Evolutionary conservation across 2,329 filamentous ascomycete species (phyloP).

Genomic region (Diaporthe longicolla): DNA sequence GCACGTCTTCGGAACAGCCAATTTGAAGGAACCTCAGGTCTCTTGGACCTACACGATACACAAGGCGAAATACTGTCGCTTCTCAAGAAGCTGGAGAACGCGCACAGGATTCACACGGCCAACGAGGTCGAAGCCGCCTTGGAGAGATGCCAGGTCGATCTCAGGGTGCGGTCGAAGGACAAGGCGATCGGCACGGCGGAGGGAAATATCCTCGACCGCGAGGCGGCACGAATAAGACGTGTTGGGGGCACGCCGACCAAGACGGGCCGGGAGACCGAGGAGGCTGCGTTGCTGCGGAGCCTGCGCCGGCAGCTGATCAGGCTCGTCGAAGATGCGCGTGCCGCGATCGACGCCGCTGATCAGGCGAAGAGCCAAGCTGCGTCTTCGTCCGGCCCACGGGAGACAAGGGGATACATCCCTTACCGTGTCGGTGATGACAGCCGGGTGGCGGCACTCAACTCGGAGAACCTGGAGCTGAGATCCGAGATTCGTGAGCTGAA

Average conservation of each 20-base stretch:
- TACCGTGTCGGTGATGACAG: neutral
- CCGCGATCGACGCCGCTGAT: neutral
- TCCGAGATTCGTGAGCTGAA: neutral
- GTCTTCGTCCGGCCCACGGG: neutral
- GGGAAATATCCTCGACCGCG: conserved; percentile 14
- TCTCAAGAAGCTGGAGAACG: neutral
- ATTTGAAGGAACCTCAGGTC: neutral
- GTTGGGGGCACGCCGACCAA: neutral
- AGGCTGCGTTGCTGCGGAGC: neutral
- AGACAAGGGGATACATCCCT: neutral
- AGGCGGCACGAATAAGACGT: neutral
- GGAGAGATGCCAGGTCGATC: conserved; percentile 1
- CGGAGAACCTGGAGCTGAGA: neutral
- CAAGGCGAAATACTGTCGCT: neutral
- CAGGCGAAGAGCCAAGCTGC: neutral
- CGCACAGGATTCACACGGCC: neutral
- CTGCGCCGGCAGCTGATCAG: neutral
- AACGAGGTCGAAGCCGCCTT: conserved; percentile 8
- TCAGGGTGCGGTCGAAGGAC: conserved; percentile 9
- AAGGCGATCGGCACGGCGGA: conserved; percentile 12
- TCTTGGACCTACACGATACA: neutral
- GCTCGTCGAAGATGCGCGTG: neutral
- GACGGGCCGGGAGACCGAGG: neutral
- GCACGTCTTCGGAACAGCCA: neutral
- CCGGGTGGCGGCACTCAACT: neutral